These are phyloP conservation scores for Suhomyces wounanorum DNA, from an alignment of 1,139 yeast species.

Conservation along the genomic window DNA sequence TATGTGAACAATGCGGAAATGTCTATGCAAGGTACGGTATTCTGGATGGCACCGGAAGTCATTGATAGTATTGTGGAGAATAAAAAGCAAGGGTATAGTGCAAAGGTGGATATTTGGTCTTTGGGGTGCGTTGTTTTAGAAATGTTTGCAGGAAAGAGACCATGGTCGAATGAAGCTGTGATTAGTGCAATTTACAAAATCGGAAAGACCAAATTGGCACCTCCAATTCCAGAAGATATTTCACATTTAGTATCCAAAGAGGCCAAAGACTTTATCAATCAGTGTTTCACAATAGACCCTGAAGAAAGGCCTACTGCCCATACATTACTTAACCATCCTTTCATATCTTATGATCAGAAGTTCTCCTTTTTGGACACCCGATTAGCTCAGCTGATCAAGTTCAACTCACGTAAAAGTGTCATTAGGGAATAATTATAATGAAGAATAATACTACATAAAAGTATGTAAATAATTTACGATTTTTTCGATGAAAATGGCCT, in stretches of 20 bases:
- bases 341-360: constrained; percentile 48
- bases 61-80: constrained; percentile 76
- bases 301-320: constrained; percentile 85
- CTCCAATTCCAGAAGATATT: constrained; percentile 93
- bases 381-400: constrained; percentile 52
- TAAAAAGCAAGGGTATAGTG: constrained; percentile 90
- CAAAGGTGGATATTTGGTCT: constrained; percentile 92
- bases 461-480: no score
- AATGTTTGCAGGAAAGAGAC: constrained; percentile 87
- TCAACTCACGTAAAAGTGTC: constrained; percentile 30
- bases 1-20: constrained; percentile 90
- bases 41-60: constrained; percentile 99
- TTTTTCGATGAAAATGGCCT: no score
- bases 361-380: constrained; percentile 68
- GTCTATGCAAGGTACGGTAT: constrained; percentile 95
- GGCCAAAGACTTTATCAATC: constrained; percentile 71
- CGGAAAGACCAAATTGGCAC: constrained; percentile 78
- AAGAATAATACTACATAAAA: neutral
- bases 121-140: constrained; percentile 94
- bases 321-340: constrained; percentile 61
- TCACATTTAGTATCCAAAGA: constrained; percentile 57
- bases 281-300: constrained; percentile 83
- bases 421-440: constrained; percentile 3
- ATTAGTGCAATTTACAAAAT: constrained; percentile 76
- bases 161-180: constrained; percentile 81